Evolutionary conservation across 73 alveolate species (phyloP).

Genomic region (Stentor coeruleus): DNA sequence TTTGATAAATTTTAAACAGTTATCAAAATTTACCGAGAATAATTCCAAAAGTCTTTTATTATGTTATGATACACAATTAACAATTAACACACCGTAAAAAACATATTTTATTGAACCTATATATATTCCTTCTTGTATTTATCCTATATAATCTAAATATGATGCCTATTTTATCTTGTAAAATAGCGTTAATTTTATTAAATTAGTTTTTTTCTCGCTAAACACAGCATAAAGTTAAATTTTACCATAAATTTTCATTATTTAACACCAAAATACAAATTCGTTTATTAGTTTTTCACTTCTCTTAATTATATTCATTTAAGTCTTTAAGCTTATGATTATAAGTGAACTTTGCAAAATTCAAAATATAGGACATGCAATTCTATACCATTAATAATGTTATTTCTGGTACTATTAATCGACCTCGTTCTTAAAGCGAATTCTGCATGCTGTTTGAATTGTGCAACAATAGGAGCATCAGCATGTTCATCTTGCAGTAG

Average conservation of each 20-base stretch:
- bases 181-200: too few species aligned
- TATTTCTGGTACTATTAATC: too few species aligned
- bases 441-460: background rate
- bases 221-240: too few species aligned
- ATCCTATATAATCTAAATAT: too few species aligned
- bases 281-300: slow-evolving; percentile 52
- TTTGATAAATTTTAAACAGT: slow-evolving; percentile 64
- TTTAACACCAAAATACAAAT: slow-evolving; percentile 96
- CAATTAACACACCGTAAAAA: too few species aligned
- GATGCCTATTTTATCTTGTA: too few species aligned
- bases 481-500: background rate
- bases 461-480: background rate
- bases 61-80: too few species aligned
- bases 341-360: background rate
- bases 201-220: too few species aligned
- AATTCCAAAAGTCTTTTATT: too few species aligned
- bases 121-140: too few species aligned
- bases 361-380: background rate
- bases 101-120: too few species aligned
- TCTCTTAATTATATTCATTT: background rate
- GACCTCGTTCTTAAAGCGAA: background rate
- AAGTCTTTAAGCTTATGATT: background rate
- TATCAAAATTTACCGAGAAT: slow-evolving; percentile 80
- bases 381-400: too few species aligned
- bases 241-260: slow-evolving; percentile 82